phyloP scores from a whole-genome alignment of 441 rosid species.

The Euphorbia schlechtendalii region DNA sequence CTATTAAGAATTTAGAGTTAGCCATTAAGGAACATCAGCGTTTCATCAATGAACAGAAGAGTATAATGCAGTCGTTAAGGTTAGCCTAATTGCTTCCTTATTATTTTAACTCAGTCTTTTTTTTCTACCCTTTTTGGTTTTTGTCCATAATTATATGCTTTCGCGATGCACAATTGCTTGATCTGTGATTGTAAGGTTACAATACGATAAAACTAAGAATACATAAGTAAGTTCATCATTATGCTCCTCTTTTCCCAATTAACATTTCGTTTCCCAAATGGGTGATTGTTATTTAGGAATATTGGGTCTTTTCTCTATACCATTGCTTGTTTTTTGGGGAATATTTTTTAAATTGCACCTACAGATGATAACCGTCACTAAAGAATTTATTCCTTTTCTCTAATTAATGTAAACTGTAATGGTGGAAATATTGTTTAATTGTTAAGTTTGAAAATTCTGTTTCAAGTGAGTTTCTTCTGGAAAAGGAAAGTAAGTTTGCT shows the following conservation, averaged over 20 bases:
- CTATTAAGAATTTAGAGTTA: conserved; percentile 54
- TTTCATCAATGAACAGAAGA: conserved; percentile 69
- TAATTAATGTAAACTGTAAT: not conserved
- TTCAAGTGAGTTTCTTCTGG: not conserved
- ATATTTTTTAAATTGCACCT: not conserved
- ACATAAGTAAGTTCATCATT: not conserved
- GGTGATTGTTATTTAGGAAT: not conserved
- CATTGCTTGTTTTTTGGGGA: not conserved
- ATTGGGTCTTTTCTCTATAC: not conserved
- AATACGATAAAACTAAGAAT: not conserved
- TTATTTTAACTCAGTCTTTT: not conserved
- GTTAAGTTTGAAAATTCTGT: not conserved
- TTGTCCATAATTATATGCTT: not conserved
- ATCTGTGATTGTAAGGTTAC: not conserved
- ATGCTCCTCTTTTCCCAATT: not conserved
- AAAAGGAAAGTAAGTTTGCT: not conserved
- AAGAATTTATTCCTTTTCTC: not conserved
- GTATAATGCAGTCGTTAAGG: conserved; percentile 97
- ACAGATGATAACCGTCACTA: not conserved
- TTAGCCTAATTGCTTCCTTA: conserved; percentile 24
- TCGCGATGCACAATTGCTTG: not conserved
- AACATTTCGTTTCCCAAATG: not conserved
- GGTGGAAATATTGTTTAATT: not conserved
- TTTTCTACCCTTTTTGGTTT: not conserved
- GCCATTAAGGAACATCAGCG: conserved; percentile 59